phyloP scores from a whole-genome alignment of 768 basidiomycete genomes.

The Exsudoporus frostii region DNA sequence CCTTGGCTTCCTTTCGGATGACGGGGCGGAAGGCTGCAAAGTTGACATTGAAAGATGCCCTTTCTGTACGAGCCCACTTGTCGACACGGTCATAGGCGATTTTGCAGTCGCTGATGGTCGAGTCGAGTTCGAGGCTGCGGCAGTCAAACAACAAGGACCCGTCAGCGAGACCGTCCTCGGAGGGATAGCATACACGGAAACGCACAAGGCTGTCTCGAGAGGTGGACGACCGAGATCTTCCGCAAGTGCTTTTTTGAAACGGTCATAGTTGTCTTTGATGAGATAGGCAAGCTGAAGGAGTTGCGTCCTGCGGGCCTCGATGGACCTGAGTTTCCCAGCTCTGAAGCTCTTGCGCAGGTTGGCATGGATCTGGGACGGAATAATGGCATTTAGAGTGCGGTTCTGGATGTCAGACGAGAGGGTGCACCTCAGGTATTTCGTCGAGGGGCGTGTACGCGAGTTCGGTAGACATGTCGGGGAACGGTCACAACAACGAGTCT shows the following conservation, averaged over 20 bases:
- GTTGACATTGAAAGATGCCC: conserved; percentile 51
- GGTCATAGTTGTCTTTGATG: conserved; percentile 65
- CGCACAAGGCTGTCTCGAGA: conserved; percentile 55
- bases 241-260: conserved; percentile 55
- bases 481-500: neutral
- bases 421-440: conserved; percentile 49
- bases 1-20: conserved; percentile 75
- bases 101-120: conserved; percentile 53
- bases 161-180: neutral
- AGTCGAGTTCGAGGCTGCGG: conserved; percentile 58
- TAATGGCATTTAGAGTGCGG: neutral
- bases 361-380: conserved; percentile 47
- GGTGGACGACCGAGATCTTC: conserved; percentile 62
- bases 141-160: neutral
- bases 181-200: conserved; percentile 19
- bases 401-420: neutral
- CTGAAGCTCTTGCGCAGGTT: conserved; percentile 56
- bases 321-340: conserved; percentile 60
- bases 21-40: conserved; percentile 59
- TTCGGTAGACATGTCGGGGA: conserved; percentile 23
- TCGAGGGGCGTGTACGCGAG: conserved; percentile 49
- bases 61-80: conserved; percentile 70
- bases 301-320: conserved; percentile 72
- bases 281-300: conserved; percentile 72
- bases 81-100: conserved; percentile 60